Evolutionary conservation across 176 grass and related monocot genomes (phyloP), one percentile per base, ranked within the genome.

Genomic region (Avena atlantica): DNA sequence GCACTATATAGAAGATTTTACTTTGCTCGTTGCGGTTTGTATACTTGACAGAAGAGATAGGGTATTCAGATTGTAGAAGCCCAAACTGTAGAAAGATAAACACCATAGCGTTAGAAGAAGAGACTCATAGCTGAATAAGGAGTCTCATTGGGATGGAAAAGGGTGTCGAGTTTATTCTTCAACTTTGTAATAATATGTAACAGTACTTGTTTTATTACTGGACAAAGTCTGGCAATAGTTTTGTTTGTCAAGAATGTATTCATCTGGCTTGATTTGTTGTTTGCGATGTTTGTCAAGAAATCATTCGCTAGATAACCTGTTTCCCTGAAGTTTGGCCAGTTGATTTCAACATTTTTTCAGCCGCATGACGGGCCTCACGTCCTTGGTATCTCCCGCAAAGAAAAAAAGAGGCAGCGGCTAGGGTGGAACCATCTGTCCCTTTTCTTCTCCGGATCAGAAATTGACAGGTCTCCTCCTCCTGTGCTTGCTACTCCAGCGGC

Each of bases 101-200:
- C 70, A 85, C 70, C 59, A 89, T 92, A 89, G 84, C 21, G 44
- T 87, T 89, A 87, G 83, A 67, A 5, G 63, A 67, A 67, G 63
- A 76, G 80, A 77, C 59, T 81, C 59, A 81, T 68, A 92, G 76
- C 70, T 81, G 72, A 92, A 92, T 92, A 87, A 84, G 87, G 52
- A 45, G 80, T 82, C 81, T 60, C 44, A 57, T 76, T 89, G 84
- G 69, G 4, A 16, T 67, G 63, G 63, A 34, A 80, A 69, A 21
- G 70, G 73, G 47, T 85, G 40, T 85, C 63, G 70, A 31, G 40
- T 64, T 76, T 53, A 31, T 70, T 51, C 23, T 19, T 75, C 42
- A 64, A 67, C 47, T 68, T 82, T 85, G 77, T 85, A 85, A 79
- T 70, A 88, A 85, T 82, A 37, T 37, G 36, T 37, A 37, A 37